Base-by-base conservation (phyloP, 148 eudicot species). In the Limonium bicolor region DNA sequence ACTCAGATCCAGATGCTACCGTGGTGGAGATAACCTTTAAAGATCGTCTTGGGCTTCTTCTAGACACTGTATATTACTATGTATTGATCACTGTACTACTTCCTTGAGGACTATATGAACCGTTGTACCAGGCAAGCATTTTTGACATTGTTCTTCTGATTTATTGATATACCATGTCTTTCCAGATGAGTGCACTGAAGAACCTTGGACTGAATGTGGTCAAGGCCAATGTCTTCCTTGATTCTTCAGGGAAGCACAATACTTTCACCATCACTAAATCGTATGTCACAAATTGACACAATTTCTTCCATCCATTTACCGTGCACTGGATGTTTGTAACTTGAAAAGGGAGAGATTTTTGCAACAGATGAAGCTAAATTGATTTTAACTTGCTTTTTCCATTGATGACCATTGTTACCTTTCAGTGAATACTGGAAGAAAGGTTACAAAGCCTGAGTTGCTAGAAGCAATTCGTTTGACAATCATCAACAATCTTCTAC, bases 191-290 rank as follows among this genome's bases (percentile, higher is more conserved):
- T 53, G 96, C 96, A 46, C 78, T 87, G 47, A 82, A 60, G 69
- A 82, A 72, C 65, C 94, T 87, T 38, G 96, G 96, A 45, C 69
- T 87, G 55, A 87, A 87, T 41, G 96, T 87, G 55, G 82, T 82
- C 39, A 87, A 87, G 72, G 96, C 90, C 46, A 79, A 79, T 67
- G 96, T 87, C 42, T 77, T 60, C 63, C 85, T 87, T 42, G 96
- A 87, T 74, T 79, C 96, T 49, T 82, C 90, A 55, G 96, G 96
- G 70, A 87, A 87, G 68, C 96, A 82, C 82, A 87, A 67, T 78
- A 82, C 71, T 43, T 87, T 87, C 53, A 59, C 90, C 54, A 87
- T 87, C 60, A 87, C 96, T 45, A 82, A 72, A 67, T 82, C 82
- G 96, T 87, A 82, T 69, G 94, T 54, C 29, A 39, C 40, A 50